Conservation (phyloP, 1,284 basidiomycete species). For the Cutaneotrichosporon mucoides region DNA sequence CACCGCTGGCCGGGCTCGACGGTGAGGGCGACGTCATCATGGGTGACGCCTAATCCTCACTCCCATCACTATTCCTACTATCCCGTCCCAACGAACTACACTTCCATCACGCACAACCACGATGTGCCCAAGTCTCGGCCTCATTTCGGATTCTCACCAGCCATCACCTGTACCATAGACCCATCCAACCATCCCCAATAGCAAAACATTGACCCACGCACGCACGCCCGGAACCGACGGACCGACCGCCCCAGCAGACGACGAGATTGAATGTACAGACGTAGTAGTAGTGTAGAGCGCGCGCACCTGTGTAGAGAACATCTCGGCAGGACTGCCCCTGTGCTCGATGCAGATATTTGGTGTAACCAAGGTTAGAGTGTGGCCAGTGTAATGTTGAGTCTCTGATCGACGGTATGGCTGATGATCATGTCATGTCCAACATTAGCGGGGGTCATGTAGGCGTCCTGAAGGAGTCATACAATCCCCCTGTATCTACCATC, state of each 20-base stretch:
- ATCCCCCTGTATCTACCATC: too few species aligned
- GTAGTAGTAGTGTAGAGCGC: background rate
- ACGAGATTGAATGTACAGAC: background rate
- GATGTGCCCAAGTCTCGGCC: too few species aligned
- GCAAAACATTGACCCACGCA: too few species aligned
- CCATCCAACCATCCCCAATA: too few species aligned
- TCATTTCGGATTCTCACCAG: too few species aligned
- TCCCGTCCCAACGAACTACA: too few species aligned
- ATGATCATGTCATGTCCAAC: background rate
- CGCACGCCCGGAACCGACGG: too few species aligned
- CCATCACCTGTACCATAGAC: too few species aligned
- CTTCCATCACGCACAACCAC: too few species aligned
- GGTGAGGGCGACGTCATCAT: conserved; percentile 21
- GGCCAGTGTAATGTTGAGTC: background rate
- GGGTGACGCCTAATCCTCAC: conserved; percentile 6
- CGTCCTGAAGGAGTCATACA: too few species aligned
- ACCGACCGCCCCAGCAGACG: too few species aligned
- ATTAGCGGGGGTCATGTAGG: background rate
- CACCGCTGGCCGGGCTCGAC: conserved; percentile 6
- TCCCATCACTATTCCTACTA: too few species aligned
- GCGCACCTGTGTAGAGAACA: background rate
- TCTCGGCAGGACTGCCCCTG: background rate
- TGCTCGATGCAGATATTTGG: background rate
- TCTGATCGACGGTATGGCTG: background rate
- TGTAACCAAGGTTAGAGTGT: background rate